Evolutionary conservation across 208 protist genomes (phyloP), one percentile per base, ranked within the genome.

Genomic region (Leishmania tarentolae): DNA sequence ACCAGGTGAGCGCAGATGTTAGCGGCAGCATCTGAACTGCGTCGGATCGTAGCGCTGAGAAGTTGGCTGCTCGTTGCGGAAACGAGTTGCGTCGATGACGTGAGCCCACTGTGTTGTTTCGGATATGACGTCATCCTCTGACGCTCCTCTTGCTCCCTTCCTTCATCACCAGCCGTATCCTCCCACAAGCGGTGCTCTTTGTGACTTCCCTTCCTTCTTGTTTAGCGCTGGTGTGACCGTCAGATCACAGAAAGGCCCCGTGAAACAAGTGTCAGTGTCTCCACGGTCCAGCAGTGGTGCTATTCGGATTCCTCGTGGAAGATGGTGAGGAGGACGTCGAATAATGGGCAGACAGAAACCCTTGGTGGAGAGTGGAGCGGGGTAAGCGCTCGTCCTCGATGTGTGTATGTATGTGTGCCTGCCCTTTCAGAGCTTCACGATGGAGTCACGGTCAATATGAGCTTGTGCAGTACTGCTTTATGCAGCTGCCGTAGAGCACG

Each of bases 1-100:
- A 96, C 91, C 17, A 98, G 81, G 76, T 93, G 88, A 0, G 91
- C 90, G 79, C 90, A 95, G 69, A 98, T 89, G 56, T 56, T 80
- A 2, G 92, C 80, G 13, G 90, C 93, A 47, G 91, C 85, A 68
- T 96, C 93, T 68, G 53, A 40, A 53, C 77, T 37, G 52, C 13
- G 40, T 76, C 57, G 70, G 15, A 21, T 17, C 2, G 63, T 52
- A 17, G 42, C 40, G 35, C n/a, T 42, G 63, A 46, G 9, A 37
- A 47, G 59, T 19, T 15, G 37, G 9, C 74, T 57, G 46, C 35
- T 37, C 35, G 8, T 7, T 52, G 24, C 17, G 40, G 56, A 77
- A 47, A 35, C 3, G 13, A 78, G 82, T 7, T 76, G 82, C 44
- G 82, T 86, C 6, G 78, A 86, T 8, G 77, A 82, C 7, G 78